phyloP scores from a whole-genome alignment of 2,329 filamentous ascomycete species.

The Nannizziopsis barbatae region DNA sequence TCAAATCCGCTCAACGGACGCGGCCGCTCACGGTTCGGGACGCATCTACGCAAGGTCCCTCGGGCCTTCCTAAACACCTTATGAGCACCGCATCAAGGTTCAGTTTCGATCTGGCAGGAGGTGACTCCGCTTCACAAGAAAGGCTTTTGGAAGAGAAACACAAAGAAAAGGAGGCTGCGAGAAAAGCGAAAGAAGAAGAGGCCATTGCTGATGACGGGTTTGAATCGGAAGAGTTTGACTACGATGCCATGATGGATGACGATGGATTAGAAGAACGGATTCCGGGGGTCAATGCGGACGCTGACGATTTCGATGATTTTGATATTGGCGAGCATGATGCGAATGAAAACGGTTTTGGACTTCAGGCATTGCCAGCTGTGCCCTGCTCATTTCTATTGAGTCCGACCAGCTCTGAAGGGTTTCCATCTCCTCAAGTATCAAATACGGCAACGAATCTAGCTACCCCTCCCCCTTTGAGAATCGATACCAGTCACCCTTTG shows the following conservation, averaged over 20 bases:
- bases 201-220: slow-evolving; percentile 31
- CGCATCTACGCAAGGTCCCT: slow-evolving; percentile 18
- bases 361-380: neutral
- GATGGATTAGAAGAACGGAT: slow-evolving; percentile 38
- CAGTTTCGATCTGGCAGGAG: slow-evolving; percentile 52
- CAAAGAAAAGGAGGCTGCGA: slow-evolving; percentile 42
- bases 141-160: slow-evolving; percentile 53
- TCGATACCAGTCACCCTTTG: slow-evolving; percentile 15
- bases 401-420: neutral
- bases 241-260: slow-evolving; percentile 36
- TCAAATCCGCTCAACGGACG: neutral
- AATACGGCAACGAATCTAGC: neutral
- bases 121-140: slow-evolving; percentile 49
- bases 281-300: slow-evolving; percentile 39
- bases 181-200: slow-evolving; percentile 24
- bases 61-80: slow-evolving; percentile 36
- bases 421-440: neutral
- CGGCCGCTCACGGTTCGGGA: slow-evolving; percentile 11
- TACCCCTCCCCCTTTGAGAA: slow-evolving; percentile 18
- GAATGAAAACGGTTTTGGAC: neutral
- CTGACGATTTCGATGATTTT: slow-evolving; percentile 32
- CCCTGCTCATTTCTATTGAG: slow-evolving; percentile 2
- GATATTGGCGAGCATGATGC: slow-evolving; percentile 8
- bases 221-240: slow-evolving; percentile 32
- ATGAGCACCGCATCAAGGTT: slow-evolving; percentile 52